Evolutionary conservation across 2,329 filamentous ascomycete species (phyloP).

Genomic region (Cercospora berteroae): DNA sequence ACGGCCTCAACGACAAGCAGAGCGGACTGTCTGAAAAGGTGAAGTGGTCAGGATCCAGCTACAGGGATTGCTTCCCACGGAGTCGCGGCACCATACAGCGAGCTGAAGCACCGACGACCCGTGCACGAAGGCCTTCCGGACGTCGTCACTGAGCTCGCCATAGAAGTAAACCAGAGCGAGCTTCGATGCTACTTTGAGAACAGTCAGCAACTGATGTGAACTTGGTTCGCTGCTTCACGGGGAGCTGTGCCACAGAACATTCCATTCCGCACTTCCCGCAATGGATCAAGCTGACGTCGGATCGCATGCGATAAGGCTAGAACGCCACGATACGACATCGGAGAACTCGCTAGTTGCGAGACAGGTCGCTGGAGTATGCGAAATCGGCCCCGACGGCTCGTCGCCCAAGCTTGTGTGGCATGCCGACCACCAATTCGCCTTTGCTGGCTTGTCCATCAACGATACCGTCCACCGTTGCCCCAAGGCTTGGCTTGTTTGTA

Average conservation of each 20-base stretch:
- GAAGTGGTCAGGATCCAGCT: conserved; percentile 7
- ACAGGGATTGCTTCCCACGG: neutral
- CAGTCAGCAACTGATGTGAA: neutral
- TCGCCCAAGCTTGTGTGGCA: neutral
- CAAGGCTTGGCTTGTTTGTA: neutral
- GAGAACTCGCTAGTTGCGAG: neutral
- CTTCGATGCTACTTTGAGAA: neutral
- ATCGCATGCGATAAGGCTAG: neutral
- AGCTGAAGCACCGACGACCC: neutral
- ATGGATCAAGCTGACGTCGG: neutral
- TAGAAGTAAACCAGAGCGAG: neutral
- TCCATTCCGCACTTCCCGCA: neutral
- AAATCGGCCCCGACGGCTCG: neutral
- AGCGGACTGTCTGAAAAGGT: neutral
- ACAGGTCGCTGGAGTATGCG: neutral
- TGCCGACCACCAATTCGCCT: neutral
- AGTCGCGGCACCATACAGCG: neutral
- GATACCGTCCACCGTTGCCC: neutral
- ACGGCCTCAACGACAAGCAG: neutral
- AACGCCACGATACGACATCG: conserved; percentile 1
- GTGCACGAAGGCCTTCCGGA: neutral
- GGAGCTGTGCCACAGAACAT: conserved; percentile 2
- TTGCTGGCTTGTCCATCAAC: neutral
- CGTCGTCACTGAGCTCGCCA: neutral
- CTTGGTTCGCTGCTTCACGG: neutral